A percentile compares a stretch with the other conserved stretches of the same genome.
These are phyloP conservation scores for Micromonas commoda DNA, from an alignment of 139 green algal species.

Conservation along the genomic window DNA sequence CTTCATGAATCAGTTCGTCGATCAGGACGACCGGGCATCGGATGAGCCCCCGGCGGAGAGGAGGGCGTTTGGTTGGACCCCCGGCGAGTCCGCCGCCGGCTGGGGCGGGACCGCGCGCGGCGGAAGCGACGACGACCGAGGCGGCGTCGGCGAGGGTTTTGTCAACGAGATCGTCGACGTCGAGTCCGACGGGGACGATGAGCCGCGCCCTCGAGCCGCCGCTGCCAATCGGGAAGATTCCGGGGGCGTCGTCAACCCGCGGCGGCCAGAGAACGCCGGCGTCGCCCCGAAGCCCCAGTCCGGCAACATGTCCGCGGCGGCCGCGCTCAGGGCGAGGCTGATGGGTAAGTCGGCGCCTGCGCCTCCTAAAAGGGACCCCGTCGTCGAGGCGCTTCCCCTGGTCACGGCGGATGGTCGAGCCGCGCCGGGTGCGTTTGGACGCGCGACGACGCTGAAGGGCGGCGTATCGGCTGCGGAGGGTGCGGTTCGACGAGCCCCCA, in stretches of 20 bases:
- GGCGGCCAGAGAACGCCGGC: not conserved
- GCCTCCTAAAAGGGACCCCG: not conserved
- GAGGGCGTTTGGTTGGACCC: not conserved
- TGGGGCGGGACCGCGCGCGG: not conserved
- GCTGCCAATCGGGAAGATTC: not conserved
- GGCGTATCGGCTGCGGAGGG: not conserved
- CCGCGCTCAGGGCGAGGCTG: slow-evolving; percentile 49
- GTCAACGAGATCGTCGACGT: not conserved
- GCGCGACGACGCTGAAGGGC: not conserved
- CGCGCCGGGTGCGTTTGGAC: slow-evolving; percentile 71
- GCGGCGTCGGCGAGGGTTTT: not conserved
- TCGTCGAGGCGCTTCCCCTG: slow-evolving; percentile 40
- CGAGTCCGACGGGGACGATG: not conserved
- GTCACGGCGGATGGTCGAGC: slow-evolving; percentile 65
- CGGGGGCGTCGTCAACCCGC: not conserved
- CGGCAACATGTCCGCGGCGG: slow-evolving; percentile 54
- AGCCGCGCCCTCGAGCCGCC: too few species aligned
- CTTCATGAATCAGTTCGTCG: slow-evolving; percentile 55
- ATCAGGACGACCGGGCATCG: not conserved
- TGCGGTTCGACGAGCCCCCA: not conserved
- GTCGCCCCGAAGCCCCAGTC: not conserved
- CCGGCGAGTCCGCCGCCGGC: not conserved
- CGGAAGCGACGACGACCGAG: not conserved
- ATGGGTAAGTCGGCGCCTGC: too few species aligned
- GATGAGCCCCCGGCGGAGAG: not conserved